A percentile compares a stretch with the other conserved stretches of the same genome.
These are phyloP conservation scores for Phytophthora europaea DNA, from an alignment of 352 stramenopile genomes.

Conservation along the genomic window DNA sequence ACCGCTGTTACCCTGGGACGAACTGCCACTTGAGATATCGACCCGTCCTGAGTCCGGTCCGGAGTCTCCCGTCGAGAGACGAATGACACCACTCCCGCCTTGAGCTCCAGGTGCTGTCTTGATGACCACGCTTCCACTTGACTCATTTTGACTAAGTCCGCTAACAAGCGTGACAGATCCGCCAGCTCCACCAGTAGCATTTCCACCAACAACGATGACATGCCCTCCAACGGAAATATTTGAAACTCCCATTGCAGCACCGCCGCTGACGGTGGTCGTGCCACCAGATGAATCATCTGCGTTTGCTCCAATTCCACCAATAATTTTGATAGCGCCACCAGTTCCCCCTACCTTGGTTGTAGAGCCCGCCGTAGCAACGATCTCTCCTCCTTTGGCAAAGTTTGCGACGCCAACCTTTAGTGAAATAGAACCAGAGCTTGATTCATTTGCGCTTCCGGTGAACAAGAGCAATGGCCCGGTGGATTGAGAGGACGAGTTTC, in stretches of 20 bases:
- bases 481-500: constrained; percentile 45
- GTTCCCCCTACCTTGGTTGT: constrained; percentile 43
- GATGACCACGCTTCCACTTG: constrained; percentile 52
- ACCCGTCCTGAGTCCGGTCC: constrained; percentile 50
- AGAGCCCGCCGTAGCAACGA: constrained; percentile 42
- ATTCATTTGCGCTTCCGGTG: constrained; percentile 51
- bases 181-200: constrained; percentile 48
- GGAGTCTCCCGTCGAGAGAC: constrained; percentile 48
- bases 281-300: constrained; percentile 56
- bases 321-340: constrained; percentile 39
- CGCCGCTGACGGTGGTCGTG: constrained; percentile 51
- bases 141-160: constrained; percentile 46
- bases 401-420: constrained; percentile 48
- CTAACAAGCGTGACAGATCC: constrained; percentile 56
- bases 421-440: constrained; percentile 48
- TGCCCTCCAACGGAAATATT: constrained; percentile 50
- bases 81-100: constrained; percentile 40
- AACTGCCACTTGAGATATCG: constrained; percentile 57
- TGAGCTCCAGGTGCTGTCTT: constrained; percentile 32
- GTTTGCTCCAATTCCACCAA: constrained; percentile 32
- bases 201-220: constrained; percentile 56
- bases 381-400: constrained; percentile 34
- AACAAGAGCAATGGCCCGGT: constrained; percentile 59
- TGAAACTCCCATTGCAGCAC: constrained; percentile 44
- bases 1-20: constrained; percentile 55